phyloP scores from a whole-genome alignment of 176 grass and related monocot genomes.

The Puccinellia tenuiflora region DNA sequence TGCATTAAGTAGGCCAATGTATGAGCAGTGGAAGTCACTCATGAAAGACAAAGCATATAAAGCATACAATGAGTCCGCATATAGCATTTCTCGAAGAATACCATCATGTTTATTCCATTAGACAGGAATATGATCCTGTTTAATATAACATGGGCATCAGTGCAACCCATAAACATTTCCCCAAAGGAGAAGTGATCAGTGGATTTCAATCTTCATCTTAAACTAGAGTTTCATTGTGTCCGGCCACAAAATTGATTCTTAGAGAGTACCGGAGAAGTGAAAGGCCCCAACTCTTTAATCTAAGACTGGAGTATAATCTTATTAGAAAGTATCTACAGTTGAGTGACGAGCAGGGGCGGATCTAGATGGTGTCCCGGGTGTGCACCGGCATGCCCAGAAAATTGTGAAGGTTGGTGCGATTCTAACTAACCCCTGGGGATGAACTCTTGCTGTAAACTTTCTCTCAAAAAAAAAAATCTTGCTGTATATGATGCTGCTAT shows the following conservation, averaged over 20 bases:
- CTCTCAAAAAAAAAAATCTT: too few relatives aligned
- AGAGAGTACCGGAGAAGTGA: neutral
- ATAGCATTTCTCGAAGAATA: neutral
- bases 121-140: neutral
- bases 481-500: neutral
- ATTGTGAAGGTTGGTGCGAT: neutral
- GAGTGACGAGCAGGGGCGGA: neutral
- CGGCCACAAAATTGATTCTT: neutral
- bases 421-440: neutral
- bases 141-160: neutral
- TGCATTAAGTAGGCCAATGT: neutral
- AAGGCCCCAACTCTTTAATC: neutral
- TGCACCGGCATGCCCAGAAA: neutral
- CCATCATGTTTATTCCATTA: neutral
- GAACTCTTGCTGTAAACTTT: too few relatives aligned
- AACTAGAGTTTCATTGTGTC: neutral
- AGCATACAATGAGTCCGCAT: neutral
- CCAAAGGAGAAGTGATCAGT: neutral
- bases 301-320: neutral
- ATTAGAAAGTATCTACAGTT: neutral
- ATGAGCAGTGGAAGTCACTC: neutral
- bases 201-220: neutral
- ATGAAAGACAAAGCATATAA: neutral
- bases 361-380: neutral
- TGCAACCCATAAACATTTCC: neutral